Base-by-base conservation (phyloP, 2,329 filamentous ascomycete genomes). In the Alternaria arbusti region DNA sequence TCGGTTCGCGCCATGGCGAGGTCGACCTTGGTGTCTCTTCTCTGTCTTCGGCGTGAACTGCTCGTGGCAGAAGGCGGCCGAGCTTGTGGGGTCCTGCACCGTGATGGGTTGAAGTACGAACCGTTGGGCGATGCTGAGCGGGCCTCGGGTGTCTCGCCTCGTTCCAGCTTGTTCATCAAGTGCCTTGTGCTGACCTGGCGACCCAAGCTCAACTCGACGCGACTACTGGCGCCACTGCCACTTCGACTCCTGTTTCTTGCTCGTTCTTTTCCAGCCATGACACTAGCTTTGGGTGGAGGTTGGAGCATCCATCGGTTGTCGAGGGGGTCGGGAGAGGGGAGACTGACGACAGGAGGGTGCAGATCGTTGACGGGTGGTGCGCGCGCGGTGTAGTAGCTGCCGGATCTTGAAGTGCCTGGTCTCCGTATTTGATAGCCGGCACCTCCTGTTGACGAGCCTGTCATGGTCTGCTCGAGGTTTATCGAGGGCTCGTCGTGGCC, bases 251-350 rank as follows among this genome's bases (percentile, higher is more conserved):
- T 83, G 71, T 86, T 88, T 4, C 67, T 70, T 20, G 91, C 89
- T 28, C 88, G 88, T 36, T 92, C 88, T 78, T 94, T 96, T 69
- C 94, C 94, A 68, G 91, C 91, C 94, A 97, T 97, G 63, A 97
- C 86, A 78, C 91, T 94, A 60, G 94, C 93, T 32, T 90, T 88
- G n/a, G 94, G 94, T 1, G 94, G 93, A 3, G 94, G 94, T 75
- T 97, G 93, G 55, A 97, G 84, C 94, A 97, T 97, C 94, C 94
- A 97, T 74, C 86, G 87, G 58, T 91, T 90, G 63, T 92, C 93
- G 58, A 89, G 88, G 74, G 84, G 88, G 76, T 87, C 89, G 40
- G 85, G 86, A 13, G 90, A 91, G 60, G 88, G 91, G 80, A 89
- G 92, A 78, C 88, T 93, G 64, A 96, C 91, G 55, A 96, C 90